Evolutionary conservation across 2,329 filamentous ascomycete genomes (phyloP).

Genomic region (Penicillium sclerotiorum): DNA sequence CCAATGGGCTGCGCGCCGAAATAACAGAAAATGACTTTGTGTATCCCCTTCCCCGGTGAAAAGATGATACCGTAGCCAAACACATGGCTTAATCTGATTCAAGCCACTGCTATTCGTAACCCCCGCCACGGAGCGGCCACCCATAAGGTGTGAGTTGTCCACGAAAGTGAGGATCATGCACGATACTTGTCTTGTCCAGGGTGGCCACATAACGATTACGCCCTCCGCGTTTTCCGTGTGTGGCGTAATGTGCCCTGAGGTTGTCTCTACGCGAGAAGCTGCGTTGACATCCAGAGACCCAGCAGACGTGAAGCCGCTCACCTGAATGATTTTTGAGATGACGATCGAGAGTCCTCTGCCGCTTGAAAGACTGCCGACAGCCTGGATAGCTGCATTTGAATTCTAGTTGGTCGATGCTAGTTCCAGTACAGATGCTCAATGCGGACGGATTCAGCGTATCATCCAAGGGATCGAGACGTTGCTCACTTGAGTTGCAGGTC

Average conservation of each 20-base stretch:
- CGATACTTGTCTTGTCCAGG: background rate
- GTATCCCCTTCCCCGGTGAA: too few relatives aligned
- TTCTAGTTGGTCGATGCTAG: too few relatives aligned
- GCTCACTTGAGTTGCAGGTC: too few relatives aligned
- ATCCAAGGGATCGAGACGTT: too few relatives aligned
- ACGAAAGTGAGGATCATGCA: background rate
- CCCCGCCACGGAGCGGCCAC: too few relatives aligned
- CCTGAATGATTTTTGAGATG: background rate
- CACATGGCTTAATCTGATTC: too few relatives aligned
- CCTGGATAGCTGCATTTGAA: background rate
- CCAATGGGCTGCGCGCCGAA: too few relatives aligned
- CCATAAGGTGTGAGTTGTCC: background rate
- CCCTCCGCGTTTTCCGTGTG: background rate
- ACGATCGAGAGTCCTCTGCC: background rate
- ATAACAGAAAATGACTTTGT: too few relatives aligned
- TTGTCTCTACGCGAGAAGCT: background rate
- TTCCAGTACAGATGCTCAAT: too few relatives aligned
- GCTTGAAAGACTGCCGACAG: background rate
- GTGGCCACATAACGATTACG: conserved; percentile 5
- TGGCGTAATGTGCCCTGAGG: background rate
- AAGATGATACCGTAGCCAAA: too few relatives aligned
- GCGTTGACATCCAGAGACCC: background rate
- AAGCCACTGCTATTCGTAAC: too few relatives aligned
- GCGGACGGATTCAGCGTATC: too few relatives aligned
- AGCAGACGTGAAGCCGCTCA: background rate